A percentile compares a stretch with the other conserved stretches of the same genome.
phyloP scores from a whole-genome alignment of 2,329 filamentous ascomycete genomes.

The Colletotrichum sp. region DNA sequence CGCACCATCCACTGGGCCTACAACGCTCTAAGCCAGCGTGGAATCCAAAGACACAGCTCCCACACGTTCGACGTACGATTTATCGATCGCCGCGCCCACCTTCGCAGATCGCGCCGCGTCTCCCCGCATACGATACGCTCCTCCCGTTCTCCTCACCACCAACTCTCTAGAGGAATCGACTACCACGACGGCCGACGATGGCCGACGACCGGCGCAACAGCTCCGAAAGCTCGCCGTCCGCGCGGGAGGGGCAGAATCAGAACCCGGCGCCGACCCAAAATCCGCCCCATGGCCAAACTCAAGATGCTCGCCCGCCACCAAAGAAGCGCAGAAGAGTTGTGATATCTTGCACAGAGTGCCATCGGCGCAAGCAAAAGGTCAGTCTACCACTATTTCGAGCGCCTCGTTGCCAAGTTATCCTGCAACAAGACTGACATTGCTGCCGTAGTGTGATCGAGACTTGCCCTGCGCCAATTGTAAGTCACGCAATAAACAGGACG shows the following conservation, averaged over 20 bases:
- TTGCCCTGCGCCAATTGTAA: conserved; percentile 65
- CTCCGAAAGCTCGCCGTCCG: conserved; percentile 3
- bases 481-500: conserved; percentile 57
- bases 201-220: conserved; percentile 9
- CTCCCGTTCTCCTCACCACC: not conserved
- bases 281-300: not conserved
- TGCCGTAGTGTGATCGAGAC: conserved; percentile 60
- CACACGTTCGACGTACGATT: not conserved
- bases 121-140: not conserved
- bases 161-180: not conserved
- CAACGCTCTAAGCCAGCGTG: not conserved
- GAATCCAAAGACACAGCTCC: not conserved
- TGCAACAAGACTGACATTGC: not conserved
- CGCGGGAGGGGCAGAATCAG: not conserved
- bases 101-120: not conserved
- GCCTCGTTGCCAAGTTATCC: not conserved
- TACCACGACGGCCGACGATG: not conserved
- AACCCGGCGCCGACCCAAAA: conserved; percentile 1
- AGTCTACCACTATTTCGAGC: not conserved
- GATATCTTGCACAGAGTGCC: conserved; percentile 69
- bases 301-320: conserved; percentile 39
- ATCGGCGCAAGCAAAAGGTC: conserved; percentile 66
- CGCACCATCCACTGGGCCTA: not conserved
- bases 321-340: conserved; percentile 65
- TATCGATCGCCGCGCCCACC: not conserved